Evolutionary conservation across 2,329 filamentous ascomycete genomes (phyloP), one percentile per base, ranked within the genome.

Genomic region (Zasmidium cellare): DNA sequence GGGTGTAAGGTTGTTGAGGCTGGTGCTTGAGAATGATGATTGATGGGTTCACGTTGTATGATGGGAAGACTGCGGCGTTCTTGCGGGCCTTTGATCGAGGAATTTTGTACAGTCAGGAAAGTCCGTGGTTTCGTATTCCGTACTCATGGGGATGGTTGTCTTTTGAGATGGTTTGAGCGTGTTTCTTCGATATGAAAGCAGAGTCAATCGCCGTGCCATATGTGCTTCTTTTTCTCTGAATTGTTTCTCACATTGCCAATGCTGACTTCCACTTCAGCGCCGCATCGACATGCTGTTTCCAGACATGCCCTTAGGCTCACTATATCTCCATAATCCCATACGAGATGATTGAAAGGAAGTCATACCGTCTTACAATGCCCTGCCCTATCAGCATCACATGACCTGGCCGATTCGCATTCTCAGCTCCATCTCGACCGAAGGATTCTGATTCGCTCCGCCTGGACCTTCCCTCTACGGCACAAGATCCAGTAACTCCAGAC

Each of bases 1-100:
- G 91, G 91, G 0, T 94, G 91, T 77, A 80, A 79, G 67, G 72
- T 80, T 57, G 76, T 81, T 7, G 77, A 80, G 63, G 71, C 72
- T 22, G 75, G 74, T 18, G 67, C 64, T 41, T 44, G 31, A 45
- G 24, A 3, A 20, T 20, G 24, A 49, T 49, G 23, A 25, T 9
- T 18, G 47, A 12, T 7, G 19, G 19, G 45, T 18, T 41, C n/a
- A 41, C 16, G 35, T n/a, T 14, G 35, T 41, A 41, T 41, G 35
- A 41, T 41, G 35, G 16, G n/a, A 14, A 18, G 7, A n/a, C 35
- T 9, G 35, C n/a, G n/a, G n/a, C n/a, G n/a, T n/a, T n/a, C n/a
- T n/a, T n/a, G n/a, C n/a, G n/a, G n/a, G n/a, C n/a, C n/a, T n/a
- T n/a, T n/a, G n/a, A n/a, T n/a, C n/a, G n/a, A n/a, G n/a, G n/a